Evolutionary conservation across 176 grass and related monocot genomes (phyloP), one percentile per base, ranked within the genome.

Genomic region (Tillandsia fasciculata): DNA sequence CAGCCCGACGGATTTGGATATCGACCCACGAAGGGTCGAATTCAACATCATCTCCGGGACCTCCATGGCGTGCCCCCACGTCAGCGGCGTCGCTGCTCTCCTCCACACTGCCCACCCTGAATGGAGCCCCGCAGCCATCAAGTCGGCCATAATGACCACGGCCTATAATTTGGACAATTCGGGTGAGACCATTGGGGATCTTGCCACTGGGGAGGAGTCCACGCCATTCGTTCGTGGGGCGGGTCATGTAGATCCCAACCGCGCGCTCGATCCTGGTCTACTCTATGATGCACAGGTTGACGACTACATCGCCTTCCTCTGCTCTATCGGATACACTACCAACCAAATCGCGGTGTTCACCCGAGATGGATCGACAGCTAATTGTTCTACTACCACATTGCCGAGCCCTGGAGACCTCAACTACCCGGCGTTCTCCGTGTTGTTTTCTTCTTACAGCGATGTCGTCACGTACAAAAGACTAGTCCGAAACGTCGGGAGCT

Each of bases 21-120:
- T 91, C 58, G 87, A 96, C 69, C 10, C 85, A 11, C 70, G 87
- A 73, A 75, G 91, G 27, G 91, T 96, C 11, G 72, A 77, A 73
- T 96, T 96, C 85, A 96, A 96, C 52, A 88, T 96, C 73, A 88
- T 91, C 79, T 96, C 91, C 8, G 91, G 91, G 0, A 96, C 91
- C 5, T 96, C 91, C 75, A 96, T 96, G 91, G 67, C 91, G 10
- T 96, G 91, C 77, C 91, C 91, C 26, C 91, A 90, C 49, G 91
- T 90, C 12, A 96, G 91, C 79, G 91, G 91, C 52, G 71, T 96
- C 56, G 91, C 87, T 0, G 91, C 84, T 52, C 68, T 96, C 66
- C 87, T 96, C 75, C 76, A 74, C 28, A 74, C 69, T 65, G 84
- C 84, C 13, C 73, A 84, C 11, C 87, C 91, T 2, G 79, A 79